Evolutionary conservation across 73 alveolate genomes (phyloP).

Genomic region (Uronychia binucleata): DNA sequence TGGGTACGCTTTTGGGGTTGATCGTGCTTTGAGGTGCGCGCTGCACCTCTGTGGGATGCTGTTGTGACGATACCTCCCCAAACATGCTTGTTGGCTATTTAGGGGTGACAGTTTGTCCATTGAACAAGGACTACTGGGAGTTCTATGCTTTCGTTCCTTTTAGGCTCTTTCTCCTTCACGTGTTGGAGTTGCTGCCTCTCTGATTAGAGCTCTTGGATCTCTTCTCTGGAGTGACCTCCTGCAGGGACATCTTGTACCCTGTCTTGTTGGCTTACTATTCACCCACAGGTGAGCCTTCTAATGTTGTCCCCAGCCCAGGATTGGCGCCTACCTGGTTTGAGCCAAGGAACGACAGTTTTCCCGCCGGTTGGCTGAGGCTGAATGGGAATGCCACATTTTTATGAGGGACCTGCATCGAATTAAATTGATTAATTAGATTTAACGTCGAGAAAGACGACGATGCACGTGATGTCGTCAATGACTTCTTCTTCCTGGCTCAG

Average conservation of each 20-base stretch:
- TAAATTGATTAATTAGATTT: neutral
- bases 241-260: neutral
- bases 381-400: neutral
- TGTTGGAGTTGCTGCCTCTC: neutral
- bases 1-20: no score
- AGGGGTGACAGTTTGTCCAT: no score
- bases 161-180: neutral
- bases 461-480: constrained; percentile 28
- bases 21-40: no score
- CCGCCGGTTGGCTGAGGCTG: neutral
- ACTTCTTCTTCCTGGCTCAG: neutral
- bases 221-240: neutral
- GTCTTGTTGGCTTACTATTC: neutral
- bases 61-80: no score
- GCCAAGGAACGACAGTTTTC: no score
- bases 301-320: no score
- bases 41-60: no score
- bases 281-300: neutral
- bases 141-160: no score
- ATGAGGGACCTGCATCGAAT: neutral
- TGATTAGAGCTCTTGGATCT: neutral
- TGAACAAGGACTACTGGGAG: no score
- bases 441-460: constrained; percentile 21
- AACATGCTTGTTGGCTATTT: no score
- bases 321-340: no score